phyloP scores from a whole-genome alignment of 2,329 filamentous ascomycete genomes.

The Lecanicillium sp. region DNA sequence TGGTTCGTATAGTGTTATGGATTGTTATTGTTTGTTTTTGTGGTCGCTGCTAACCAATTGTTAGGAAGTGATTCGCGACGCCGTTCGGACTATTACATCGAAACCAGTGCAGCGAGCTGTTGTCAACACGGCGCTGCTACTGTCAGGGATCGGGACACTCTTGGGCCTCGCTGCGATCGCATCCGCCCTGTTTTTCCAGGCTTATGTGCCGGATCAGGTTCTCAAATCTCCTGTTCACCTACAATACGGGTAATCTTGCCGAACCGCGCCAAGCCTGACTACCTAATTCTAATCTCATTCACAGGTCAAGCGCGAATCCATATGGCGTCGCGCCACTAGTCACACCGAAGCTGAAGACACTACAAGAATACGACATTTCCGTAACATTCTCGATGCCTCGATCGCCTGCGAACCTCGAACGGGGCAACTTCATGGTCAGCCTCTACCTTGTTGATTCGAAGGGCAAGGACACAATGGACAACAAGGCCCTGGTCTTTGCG shows the following conservation, averaged over 20 bases:
- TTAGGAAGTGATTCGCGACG: conserved; percentile 28
- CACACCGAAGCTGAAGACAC: conserved; percentile 48
- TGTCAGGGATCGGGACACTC: conserved; percentile 32
- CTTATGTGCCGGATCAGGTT: conserved; percentile 47
- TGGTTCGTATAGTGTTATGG: neutral
- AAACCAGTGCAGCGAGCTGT: conserved; percentile 41
- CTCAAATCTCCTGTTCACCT: conserved; percentile 44
- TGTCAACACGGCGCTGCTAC: conserved; percentile 37
- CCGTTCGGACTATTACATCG: conserved; percentile 35
- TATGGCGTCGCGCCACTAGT: conserved; percentile 41
- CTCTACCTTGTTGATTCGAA: conserved; percentile 55
- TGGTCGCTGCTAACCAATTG: conserved; percentile 7
- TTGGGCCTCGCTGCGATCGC: conserved; percentile 38
- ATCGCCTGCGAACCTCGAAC: conserved; percentile 63
- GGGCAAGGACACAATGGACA: conserved; percentile 14
- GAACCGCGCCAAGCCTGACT: conserved; percentile 4
- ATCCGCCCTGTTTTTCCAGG: conserved; percentile 46
- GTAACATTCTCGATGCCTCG: conserved; percentile 70
- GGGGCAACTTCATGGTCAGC: conserved; percentile 93
- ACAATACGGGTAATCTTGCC: conserved; percentile 45
- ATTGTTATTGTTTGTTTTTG: neutral
- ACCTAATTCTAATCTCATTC: conserved; percentile 5
- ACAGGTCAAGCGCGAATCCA: conserved; percentile 40
- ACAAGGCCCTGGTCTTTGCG: conserved; percentile 20
- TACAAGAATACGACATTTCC: conserved; percentile 78